Evolutionary conservation across 2,329 filamentous ascomycete species (phyloP).

Genomic region (Zarea fungicola): DNA sequence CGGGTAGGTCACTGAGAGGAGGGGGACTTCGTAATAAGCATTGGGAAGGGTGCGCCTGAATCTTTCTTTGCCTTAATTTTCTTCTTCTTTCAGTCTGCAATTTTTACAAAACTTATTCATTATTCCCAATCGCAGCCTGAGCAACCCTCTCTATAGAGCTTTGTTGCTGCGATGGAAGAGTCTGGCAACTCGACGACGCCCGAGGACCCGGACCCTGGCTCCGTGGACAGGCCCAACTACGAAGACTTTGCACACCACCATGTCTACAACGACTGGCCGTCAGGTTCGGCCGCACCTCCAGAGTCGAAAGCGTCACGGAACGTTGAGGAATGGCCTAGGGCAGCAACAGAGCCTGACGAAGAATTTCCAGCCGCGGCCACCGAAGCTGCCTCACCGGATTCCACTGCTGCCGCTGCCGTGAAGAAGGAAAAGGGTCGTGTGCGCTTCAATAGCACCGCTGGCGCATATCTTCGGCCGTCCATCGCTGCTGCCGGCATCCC

Average conservation of each 20-base stretch:
- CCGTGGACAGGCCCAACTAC: conserved; percentile 9
- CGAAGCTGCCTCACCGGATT: background rate
- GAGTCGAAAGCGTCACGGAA: conserved; percentile 6
- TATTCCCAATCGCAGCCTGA: too few relatives aligned
- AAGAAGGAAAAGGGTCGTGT: conserved; percentile 44
- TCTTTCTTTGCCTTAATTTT: too few relatives aligned
- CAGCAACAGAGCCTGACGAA: conserved; percentile 1
- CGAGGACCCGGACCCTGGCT: conserved; percentile 12
- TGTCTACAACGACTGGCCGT: conserved; percentile 8
- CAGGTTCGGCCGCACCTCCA: conserved; percentile 3
- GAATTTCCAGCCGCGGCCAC: background rate
- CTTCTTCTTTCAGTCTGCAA: too few relatives aligned
- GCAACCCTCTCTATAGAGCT: too few relatives aligned
- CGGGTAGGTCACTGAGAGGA: too few relatives aligned
- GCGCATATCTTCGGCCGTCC: conserved; percentile 23
- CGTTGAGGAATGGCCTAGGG: conserved; percentile 9
- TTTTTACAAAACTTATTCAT: too few relatives aligned
- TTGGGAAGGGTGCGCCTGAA: too few relatives aligned
- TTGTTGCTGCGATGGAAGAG: conserved; percentile 9
- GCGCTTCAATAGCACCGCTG: conserved; percentile 43
- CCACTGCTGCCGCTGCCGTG: conserved; percentile 18
- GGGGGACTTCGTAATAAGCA: too few relatives aligned
- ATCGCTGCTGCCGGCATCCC: conserved; percentile 14
- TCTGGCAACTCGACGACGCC: conserved; percentile 7
- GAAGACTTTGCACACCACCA: conserved; percentile 14